Percentiles rank a stretch among this genome's conserved stretches.
Evolutionary conservation across 768 basidiomycete species (phyloP).

Genomic region (Podaxis pistillaris): DNA sequence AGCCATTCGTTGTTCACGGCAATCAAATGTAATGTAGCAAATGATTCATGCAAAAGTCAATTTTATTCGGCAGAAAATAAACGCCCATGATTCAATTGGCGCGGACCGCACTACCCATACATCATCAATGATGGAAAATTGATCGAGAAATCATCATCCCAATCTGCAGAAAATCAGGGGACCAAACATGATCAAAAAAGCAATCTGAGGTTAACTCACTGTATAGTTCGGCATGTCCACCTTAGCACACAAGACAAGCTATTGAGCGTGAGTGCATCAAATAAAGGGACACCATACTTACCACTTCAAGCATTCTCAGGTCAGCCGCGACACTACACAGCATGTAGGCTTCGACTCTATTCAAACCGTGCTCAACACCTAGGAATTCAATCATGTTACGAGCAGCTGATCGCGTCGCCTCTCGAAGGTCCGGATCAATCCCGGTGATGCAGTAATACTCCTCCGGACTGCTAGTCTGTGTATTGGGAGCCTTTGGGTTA

Average conservation of each 20-base stretch:
- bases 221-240: constrained; percentile 69
- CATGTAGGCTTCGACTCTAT: constrained; percentile 23
- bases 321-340: constrained; percentile 50
- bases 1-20: background rate
- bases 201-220: constrained; percentile 31
- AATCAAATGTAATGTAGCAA: background rate
- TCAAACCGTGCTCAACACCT: constrained; percentile 26
- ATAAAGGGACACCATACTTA: constrained; percentile 23
- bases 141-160: constrained; percentile 57
- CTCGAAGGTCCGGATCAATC: constrained; percentile 51
- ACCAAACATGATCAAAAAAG: background rate
- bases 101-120: background rate
- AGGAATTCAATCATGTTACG: constrained; percentile 58
- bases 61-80: background rate
- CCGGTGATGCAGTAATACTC: constrained; percentile 62
- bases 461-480: constrained; percentile 13
- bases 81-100: background rate
- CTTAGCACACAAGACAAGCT: constrained; percentile 24
- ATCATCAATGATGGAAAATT: constrained; percentile 25
- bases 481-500: constrained; percentile 21
- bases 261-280: background rate
- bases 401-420: constrained; percentile 54
- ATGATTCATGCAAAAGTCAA: background rate
- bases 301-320: constrained; percentile 62
- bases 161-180: constrained; percentile 30